A percentile compares a stretch with the other conserved stretches of the same genome.
These are phyloP conservation scores for Globisporangium sylvaticum DNA, from an alignment of 352 stramenopile genomes.

Conservation along the genomic window DNA sequence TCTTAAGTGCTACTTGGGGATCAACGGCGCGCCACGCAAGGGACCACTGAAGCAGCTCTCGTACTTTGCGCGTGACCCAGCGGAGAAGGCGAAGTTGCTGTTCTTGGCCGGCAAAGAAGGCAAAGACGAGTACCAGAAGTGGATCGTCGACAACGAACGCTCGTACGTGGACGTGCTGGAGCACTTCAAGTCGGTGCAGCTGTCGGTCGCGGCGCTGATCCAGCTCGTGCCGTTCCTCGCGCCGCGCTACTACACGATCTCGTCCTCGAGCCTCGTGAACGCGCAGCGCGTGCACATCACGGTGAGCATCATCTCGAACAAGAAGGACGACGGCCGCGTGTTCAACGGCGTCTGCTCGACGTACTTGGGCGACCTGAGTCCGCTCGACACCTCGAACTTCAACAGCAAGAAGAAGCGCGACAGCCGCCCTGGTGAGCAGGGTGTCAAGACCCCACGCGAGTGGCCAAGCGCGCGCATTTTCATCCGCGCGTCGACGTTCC, in stretches of 20 bases:
- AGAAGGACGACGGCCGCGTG: constrained; percentile 65
- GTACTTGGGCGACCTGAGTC: constrained; percentile 79
- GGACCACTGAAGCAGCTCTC: constrained; percentile 78
- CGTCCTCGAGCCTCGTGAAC: constrained; percentile 91
- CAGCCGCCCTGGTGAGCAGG: constrained; percentile 67
- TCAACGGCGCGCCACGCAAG: constrained; percentile 90
- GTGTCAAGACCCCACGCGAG: constrained; percentile 53
- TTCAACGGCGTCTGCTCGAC: constrained; percentile 94
- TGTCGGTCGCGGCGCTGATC: constrained; percentile 83
- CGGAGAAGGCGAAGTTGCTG: constrained; percentile 53
- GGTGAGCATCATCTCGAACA: constrained; percentile 89
- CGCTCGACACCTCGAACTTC: constrained; percentile 28
- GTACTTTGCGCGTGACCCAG: constrained; percentile 58
- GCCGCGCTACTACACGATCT: constrained; percentile 98
- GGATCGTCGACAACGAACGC: constrained; percentile 88
- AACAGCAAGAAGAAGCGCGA: constrained; percentile 76
- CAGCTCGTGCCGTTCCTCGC: constrained; percentile 91
- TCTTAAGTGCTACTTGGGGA: constrained; percentile 91
- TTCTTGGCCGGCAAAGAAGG: constrained; percentile 80
- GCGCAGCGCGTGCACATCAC: constrained; percentile 93
- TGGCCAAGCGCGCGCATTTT: constrained; percentile 88
- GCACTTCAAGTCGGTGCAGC: constrained; percentile 59
- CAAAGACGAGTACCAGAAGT: constrained; percentile 92
- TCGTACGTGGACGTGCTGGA: constrained; percentile 91
- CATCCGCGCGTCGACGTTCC: constrained; percentile 94